phyloP scores from a whole-genome alignment of 2,329 filamentous ascomycete species.

The Thermochaetoides dissita region DNA sequence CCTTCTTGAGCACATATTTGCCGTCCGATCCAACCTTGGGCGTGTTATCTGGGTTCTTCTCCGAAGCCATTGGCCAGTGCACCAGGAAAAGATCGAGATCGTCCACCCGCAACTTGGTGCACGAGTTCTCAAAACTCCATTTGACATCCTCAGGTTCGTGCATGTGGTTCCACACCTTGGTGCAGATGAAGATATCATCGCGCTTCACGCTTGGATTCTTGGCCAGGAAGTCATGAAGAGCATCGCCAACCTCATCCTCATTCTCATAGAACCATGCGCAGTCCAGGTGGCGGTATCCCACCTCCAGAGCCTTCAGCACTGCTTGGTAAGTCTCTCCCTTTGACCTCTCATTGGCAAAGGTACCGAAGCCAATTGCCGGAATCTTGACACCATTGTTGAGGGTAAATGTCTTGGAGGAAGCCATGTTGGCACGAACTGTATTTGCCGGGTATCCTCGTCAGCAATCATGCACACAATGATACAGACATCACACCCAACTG shows the following conservation, averaged over 20 bases:
- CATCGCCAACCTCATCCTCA: constrained; percentile 45
- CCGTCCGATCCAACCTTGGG: constrained; percentile 32
- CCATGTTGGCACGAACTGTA: neutral
- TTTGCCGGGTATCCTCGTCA: constrained; percentile 2
- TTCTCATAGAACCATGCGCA: constrained; percentile 60
- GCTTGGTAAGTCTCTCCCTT: constrained; percentile 47
- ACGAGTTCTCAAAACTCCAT: constrained; percentile 33
- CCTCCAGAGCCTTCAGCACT: constrained; percentile 47
- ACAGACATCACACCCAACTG: too few relatives aligned
- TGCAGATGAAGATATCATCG: constrained; percentile 46
- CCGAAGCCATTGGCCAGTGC: constrained; percentile 32
- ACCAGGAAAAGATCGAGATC: constrained; percentile 49
- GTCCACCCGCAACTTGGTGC: constrained; percentile 35
- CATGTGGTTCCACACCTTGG: constrained; percentile 58
- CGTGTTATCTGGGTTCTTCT: constrained; percentile 27
- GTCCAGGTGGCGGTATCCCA: constrained; percentile 53
- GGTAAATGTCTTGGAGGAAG: constrained; percentile 25
- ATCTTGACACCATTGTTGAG: constrained; percentile 42
- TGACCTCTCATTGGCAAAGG: constrained; percentile 51
- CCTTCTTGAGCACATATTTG: constrained; percentile 38
- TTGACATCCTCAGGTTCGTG: constrained; percentile 46
- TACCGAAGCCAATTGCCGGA: constrained; percentile 50
- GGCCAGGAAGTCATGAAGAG: constrained; percentile 33
- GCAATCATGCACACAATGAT: too few relatives aligned
- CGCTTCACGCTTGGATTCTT: constrained; percentile 31